Base-by-base conservation (phyloP, 2,329 filamentous ascomycete genomes). In the Ramichloridium luteum region DNA sequence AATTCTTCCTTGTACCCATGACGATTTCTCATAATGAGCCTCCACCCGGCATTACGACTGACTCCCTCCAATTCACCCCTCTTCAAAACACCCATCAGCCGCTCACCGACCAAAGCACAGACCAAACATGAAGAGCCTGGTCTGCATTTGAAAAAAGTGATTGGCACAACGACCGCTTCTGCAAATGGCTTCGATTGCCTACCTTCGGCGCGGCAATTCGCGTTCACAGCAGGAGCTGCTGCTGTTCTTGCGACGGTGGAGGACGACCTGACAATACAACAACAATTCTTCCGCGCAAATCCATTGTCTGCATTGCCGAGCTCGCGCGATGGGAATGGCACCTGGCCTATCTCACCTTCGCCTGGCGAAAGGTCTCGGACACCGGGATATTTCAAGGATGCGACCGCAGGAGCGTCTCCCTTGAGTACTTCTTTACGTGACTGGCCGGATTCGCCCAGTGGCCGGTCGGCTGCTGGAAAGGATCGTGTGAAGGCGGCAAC, bases 401-500 rank as follows among this genome's bases (percentile, higher is more conserved):
- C 49, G 35, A 54, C 58, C 16, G 54, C 58, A 13, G 57, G 58
- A 33, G 58, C 55, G 5, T 67, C 69, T 11, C 64, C 68, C 5
- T 56, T 54, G 4, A 40, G 20, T 28, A 27, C 46, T 18, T 31
- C 39, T 1, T 41, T 30, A 9, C 58, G 54, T 31, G 70, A 72
- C 34, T 64, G 61, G 53, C 50, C 53, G 10, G 86, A 94, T 28
- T 65, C 61, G 17, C 62, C 61, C 5, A 60, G 52, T 25, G 75
- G 71, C 31, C 83, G 77, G 54, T 83, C 79, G 9, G 88, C 83
- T 78, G 85, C 82, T 2, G 90, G 83, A 34, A 75, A 83, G 43
- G 90, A 96, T 56, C 75, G 85, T 44, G 86, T 96, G 53, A 96
- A 96, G 60, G 82, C 90, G 12, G 84, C 86, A 2, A 93, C 86